Evolutionary conservation across 805 yeast genomes (phyloP), one percentile per base, ranked within the genome.

Genomic region (Kuraishia cidri): DNA sequence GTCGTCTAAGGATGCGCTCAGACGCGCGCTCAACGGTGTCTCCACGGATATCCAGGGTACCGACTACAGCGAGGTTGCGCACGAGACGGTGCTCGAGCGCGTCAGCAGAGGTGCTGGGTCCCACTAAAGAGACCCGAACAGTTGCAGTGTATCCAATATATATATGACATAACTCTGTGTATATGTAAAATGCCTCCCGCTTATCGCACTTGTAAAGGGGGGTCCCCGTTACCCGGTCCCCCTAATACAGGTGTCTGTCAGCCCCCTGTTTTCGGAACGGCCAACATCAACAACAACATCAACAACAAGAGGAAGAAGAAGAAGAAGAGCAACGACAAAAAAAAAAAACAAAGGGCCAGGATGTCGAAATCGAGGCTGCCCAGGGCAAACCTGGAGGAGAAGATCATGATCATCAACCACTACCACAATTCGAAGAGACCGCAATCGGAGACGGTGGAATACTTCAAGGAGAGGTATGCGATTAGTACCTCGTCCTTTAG

Each of bases 31-130:
- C 56, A 90, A 84, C 60, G 98, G 98, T 62, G 78, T 92, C 46
- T 69, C 96, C 37, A 62, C 95, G 47, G 98, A 92, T 56, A 72
- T 92, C 54, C 98, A 92, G 70, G 98, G 97, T 56, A 92, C 98
- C 38, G 98, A 92, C 63, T 88, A 79, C 65, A 79, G 94, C 41
- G 98, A 92, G 72, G 97, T 92, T 46, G 84, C 95, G 43, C 85
- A 81, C 62, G 98, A 90, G 58, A 71, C 88, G 45, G 92, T 92
- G 38, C 73, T 88, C 60, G 96, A 84, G 55, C 82, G 67, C 60
- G 96, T 88, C 48, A 75, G 86, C 58, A 79, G 78, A 62, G 88
- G 84, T 54, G 83, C 87, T 43, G 79, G 78, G 32, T 64, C 72
- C 43, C 78, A 70, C 50, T 70, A 61, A 55, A 10, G 9, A 10